These are phyloP conservation scores for Curvularia verruculosa DNA, from an alignment of 2,329 filamentous ascomycete genomes.

Conservation along the genomic window DNA sequence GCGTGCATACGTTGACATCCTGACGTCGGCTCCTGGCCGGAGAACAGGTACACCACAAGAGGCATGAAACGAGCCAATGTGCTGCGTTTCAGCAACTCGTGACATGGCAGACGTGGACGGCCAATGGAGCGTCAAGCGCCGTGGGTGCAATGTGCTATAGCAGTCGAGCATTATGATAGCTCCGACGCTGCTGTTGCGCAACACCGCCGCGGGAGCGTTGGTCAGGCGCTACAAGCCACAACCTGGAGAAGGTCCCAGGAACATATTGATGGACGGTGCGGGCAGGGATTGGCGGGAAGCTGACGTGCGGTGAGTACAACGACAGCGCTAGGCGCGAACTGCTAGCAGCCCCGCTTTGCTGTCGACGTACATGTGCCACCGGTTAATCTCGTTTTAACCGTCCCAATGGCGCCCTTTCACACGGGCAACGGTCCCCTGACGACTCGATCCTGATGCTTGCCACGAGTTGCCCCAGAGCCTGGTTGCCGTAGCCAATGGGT, in stretches of 20 bases:
- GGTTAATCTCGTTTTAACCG: slow-evolving; percentile 16
- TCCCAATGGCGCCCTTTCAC: slow-evolving; percentile 8
- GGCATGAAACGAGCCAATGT: slow-evolving; percentile 16
- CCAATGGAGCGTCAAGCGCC: neutral
- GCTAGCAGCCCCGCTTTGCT: slow-evolving; percentile 6
- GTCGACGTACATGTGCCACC: slow-evolving; percentile 5
- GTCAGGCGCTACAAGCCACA: slow-evolving; percentile 38
- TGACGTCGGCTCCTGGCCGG: slow-evolving; percentile 28
- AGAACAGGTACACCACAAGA: slow-evolving; percentile 10
- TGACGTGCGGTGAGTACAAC: slow-evolving; percentile 13
- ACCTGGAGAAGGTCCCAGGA: slow-evolving; percentile 23
- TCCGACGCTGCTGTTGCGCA: slow-evolving; percentile 21
- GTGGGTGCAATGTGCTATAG: slow-evolving; percentile 6
- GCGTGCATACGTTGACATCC: slow-evolving; percentile 27
- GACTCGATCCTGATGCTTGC: slow-evolving; percentile 13
- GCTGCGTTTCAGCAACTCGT: slow-evolving; percentile 24
- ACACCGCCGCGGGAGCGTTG: slow-evolving; percentile 20
- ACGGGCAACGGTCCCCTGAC: slow-evolving; percentile 5
- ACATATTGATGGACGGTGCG: slow-evolving; percentile 19
- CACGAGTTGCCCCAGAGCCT: slow-evolving; percentile 24
- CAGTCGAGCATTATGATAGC: slow-evolving; percentile 18
- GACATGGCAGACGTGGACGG: slow-evolving; percentile 24
- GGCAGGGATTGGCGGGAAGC: slow-evolving; percentile 18
- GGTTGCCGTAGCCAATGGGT: slow-evolving; percentile 33
- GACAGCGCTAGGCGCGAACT: slow-evolving; percentile 12